phyloP scores from a whole-genome alignment of 768 basidiomycete species.

The Lactarius sp. region DNA sequence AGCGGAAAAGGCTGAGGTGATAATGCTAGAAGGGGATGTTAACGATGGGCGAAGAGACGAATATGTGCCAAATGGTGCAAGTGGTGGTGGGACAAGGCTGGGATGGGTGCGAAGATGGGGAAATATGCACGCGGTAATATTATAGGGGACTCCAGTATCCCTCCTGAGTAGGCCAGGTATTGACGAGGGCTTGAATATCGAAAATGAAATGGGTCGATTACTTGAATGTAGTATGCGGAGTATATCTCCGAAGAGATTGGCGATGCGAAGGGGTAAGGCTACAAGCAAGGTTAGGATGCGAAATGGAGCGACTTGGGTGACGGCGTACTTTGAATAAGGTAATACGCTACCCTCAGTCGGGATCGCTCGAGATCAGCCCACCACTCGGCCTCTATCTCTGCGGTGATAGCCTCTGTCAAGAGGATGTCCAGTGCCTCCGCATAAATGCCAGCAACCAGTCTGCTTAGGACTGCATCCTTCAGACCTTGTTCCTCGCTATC shows the following conservation, averaged over 20 bases:
- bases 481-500: constrained; percentile 36
- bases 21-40: constrained; percentile 14
- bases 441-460: constrained; percentile 55
- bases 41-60: constrained; percentile 23
- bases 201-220: constrained; percentile 15
- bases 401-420: constrained; percentile 59
- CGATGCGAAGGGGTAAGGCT: constrained; percentile 24
- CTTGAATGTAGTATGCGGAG: constrained; percentile 19
- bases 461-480: constrained; percentile 42
- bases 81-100: constrained; percentile 21
- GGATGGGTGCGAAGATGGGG: constrained; percentile 26
- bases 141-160: constrained; percentile 7
- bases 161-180: constrained; percentile 10
- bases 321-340: constrained; percentile 73
- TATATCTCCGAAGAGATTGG: constrained; percentile 24
- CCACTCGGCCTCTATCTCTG: constrained; percentile 79
- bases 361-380: constrained; percentile 75
- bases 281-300: neutral
- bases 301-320: neutral
- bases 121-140: constrained; percentile 16
- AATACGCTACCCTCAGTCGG: constrained; percentile 47
- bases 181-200: constrained; percentile 12
- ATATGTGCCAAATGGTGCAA: constrained; percentile 14
- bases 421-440: constrained; percentile 59
- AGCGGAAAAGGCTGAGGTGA: constrained; percentile 20